A percentile compares a stretch with the other conserved stretches of the same genome.
Evolutionary conservation across 1,284 basidiomycete genomes (phyloP).

Genomic region (Porodaedalea pini): DNA sequence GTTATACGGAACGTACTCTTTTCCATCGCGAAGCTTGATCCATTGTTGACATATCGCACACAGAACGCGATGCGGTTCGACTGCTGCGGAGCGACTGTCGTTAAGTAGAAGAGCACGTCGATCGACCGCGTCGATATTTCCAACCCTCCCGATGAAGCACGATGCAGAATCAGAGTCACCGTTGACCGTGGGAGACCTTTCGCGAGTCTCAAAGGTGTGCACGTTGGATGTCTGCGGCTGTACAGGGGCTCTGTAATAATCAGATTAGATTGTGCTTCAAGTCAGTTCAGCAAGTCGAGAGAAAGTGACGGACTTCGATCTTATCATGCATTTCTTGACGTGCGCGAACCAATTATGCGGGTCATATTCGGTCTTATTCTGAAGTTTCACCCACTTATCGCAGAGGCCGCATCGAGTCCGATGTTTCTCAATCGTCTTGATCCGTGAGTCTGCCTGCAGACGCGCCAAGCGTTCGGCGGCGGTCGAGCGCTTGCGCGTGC

Average conservation of each 20-base stretch:
- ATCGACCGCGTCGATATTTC: background rate
- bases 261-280: too few species aligned
- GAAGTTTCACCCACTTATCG: slow-evolving; percentile 20
- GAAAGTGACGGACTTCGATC: slow-evolving; percentile 4
- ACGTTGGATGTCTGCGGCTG: too few species aligned
- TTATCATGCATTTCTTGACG: slow-evolving; percentile 16
- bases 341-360: slow-evolving; percentile 21
- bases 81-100: slow-evolving; percentile 7
- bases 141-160: background rate
- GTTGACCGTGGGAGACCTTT: background rate
- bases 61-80: slow-evolving; percentile 19
- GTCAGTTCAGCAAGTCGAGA: background rate
- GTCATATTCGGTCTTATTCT: slow-evolving; percentile 21
- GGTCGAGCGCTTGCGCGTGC: slow-evolving; percentile 10
- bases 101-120: slow-evolving; percentile 8
- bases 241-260: too few species aligned
- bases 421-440: slow-evolving; percentile 21
- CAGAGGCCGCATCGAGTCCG: slow-evolving; percentile 17
- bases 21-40: slow-evolving; percentile 18
- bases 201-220: background rate
- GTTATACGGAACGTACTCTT: slow-evolving; percentile 17
- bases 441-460: slow-evolving; percentile 19
- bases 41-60: slow-evolving; percentile 20
- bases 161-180: slow-evolving; percentile 9
- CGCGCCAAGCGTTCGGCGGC: slow-evolving; percentile 19